These are phyloP conservation scores for Blastocystis sp. DNA, from an alignment of 352 stramenopile species.

Conservation along the genomic window DNA sequence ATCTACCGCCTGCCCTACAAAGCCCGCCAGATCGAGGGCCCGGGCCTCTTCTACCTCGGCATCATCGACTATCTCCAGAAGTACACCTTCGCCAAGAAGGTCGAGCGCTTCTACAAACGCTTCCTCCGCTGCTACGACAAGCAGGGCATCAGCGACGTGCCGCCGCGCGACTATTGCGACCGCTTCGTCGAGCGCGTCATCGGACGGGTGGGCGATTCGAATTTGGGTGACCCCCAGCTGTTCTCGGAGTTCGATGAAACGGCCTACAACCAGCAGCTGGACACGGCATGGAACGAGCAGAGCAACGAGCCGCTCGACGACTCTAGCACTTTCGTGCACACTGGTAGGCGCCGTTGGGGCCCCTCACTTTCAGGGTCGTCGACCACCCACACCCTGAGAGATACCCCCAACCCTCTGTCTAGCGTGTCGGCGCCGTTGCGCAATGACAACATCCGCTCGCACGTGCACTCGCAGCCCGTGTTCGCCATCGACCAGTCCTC, in stretches of 20 bases:
- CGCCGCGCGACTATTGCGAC: slow-evolving; percentile 29
- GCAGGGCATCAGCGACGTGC: slow-evolving; percentile 50
- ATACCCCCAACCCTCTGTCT: neutral
- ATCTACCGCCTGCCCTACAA: slow-evolving; percentile 15
- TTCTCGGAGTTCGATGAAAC: slow-evolving; percentile 38
- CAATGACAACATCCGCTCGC: neutral
- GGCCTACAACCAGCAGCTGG: neutral
- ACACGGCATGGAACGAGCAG: neutral
- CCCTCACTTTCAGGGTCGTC: neutral
- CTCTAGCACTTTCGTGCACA: neutral
- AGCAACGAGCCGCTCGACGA: neutral
- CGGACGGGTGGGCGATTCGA: neutral
- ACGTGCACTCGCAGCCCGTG: slow-evolving; percentile 4
- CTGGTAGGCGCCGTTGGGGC: neutral
- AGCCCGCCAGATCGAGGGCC: slow-evolving; percentile 29
- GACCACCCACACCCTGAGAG: neutral
- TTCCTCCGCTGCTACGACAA: slow-evolving; percentile 36
- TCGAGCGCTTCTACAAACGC: slow-evolving; percentile 45
- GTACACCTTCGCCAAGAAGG: slow-evolving; percentile 47
- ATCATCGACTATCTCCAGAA: slow-evolving; percentile 68
- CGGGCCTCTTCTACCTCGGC: slow-evolving; percentile 48
- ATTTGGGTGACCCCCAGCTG: slow-evolving; percentile 2
- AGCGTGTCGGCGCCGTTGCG: neutral
- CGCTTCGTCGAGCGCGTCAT: slow-evolving; percentile 62
- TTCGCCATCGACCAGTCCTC: slow-evolving; percentile 1